Evolutionary conservation across 805 yeast species (phyloP), one percentile per base, ranked within the genome.

Genomic region (Teunomyces tritomae): DNA sequence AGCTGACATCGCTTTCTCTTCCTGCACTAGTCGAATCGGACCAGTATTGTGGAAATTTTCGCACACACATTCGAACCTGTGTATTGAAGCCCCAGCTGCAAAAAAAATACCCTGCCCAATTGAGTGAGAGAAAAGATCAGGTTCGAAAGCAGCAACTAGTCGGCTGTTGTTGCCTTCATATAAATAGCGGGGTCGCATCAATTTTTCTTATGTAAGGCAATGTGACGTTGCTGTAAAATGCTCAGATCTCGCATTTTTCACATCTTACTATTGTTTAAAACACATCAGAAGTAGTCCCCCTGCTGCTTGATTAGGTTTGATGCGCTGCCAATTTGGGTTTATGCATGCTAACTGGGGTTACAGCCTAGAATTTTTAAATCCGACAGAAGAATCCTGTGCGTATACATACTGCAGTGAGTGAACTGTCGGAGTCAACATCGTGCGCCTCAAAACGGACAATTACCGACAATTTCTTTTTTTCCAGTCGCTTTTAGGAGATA

Each of bases 1-100:
- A 3, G 28, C 27, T 8, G 40, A 10, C 40, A 37, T 37, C 8
- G 28, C 29, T 37, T 24, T 24, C n/a, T n/a, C 10, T 37, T 17
- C 13, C 13, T 11, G 9, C 13, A 13, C 16, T 24, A 10, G 29
- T 37, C n/a, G 26, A 35, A 35, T 35, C 40, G 14, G 29, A 32
- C 34, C 17, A 32, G 34, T 32, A 32, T 26, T 6, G 40, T 37
- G 27, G 40, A 37, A 37, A 37, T 20, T 37, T 37, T 37, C 40
- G 40, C 40, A 20, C 28, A 26, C 24, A 37, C 26, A 13, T n/a
- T n/a, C 5, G 14, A 6, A 24, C 40, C 40, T 37, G 40, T 37
- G 29, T 37, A 37, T n/a, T 36, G n/a, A 26, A 35, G 14, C 11
- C 34, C 40, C 28, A 37, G 40, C 27, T 37, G 40, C 40, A 26